phyloP scores from a whole-genome alignment of 495 filamentous ascomycete genomes.

The Penicillium maclennaniae region DNA sequence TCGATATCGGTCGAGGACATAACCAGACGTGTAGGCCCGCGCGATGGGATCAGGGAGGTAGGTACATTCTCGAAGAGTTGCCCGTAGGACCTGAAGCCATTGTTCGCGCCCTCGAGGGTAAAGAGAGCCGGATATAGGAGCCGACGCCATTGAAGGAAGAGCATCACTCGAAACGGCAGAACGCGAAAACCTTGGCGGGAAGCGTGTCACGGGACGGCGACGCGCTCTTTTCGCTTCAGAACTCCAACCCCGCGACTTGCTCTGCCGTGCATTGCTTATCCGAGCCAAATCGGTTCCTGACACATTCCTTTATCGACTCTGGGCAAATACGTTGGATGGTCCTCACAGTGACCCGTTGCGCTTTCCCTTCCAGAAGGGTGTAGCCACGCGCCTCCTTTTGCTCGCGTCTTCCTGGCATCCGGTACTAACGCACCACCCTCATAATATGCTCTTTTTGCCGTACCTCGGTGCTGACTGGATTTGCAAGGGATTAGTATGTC shows the following conservation, averaged over 20 bases:
- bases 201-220: slow-evolving; percentile 27
- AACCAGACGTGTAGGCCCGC: slow-evolving; percentile 52
- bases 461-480: slow-evolving; percentile 8
- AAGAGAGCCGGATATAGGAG: slow-evolving; percentile 5
- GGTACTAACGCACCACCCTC: slow-evolving; percentile 19
- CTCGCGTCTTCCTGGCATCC: slow-evolving; percentile 31
- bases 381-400: slow-evolving; percentile 37
- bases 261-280: slow-evolving; percentile 23
- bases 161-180: slow-evolving; percentile 24
- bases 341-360: slow-evolving; percentile 15
- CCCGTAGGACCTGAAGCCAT: slow-evolving; percentile 66
- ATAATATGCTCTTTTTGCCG: slow-evolving; percentile 15
- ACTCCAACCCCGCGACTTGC: slow-evolving; percentile 21
- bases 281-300: slow-evolving; percentile 14
- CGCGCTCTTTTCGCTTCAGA: slow-evolving; percentile 31
- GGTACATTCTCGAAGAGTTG: slow-evolving; percentile 76
- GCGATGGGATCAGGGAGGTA: slow-evolving; percentile 77
- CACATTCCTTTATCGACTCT: slow-evolving; percentile 14
- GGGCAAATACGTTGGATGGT: slow-evolving; percentile 12
- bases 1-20: slow-evolving; percentile 58
- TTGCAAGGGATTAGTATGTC: slow-evolving; percentile 28
- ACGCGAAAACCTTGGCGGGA: slow-evolving; percentile 28
- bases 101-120: slow-evolving; percentile 8
- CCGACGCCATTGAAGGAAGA: slow-evolving; percentile 18
- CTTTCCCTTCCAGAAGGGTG: slow-evolving; percentile 25